Conservation (phyloP, 1,284 basidiomycete species). For the Naganishia cerealis region DNA sequence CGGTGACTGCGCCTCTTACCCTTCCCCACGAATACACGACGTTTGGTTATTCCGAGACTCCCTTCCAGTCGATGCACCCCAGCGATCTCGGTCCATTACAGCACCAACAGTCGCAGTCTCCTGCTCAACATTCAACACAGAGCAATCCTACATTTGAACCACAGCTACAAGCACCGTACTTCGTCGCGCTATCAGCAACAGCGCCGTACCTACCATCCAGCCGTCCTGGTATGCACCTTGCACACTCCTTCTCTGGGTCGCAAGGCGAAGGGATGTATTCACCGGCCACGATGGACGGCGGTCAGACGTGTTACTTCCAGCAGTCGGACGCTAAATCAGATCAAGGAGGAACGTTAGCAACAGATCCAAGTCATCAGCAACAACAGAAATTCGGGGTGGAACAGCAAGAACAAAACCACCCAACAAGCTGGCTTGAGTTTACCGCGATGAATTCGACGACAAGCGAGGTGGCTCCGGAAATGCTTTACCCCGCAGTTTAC, state of each 20-base stretch:
- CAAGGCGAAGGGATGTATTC: not conserved
- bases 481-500: not conserved
- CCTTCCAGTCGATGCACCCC: not conserved
- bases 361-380: not conserved
- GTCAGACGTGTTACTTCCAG: not conserved
- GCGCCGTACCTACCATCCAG: not conserved
- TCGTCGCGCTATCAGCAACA: not conserved
- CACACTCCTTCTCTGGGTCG: not conserved
- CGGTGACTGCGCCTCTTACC: slow-evolving; percentile 16
- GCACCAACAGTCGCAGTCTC: slow-evolving; percentile 6
- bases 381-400: not conserved
- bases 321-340: not conserved
- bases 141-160: not conserved
- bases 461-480: not conserved
- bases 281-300: not conserved
- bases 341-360: not conserved
- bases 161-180: not conserved
- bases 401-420: not conserved
- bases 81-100: slow-evolving; percentile 7
- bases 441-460: not conserved
- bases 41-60: not conserved
- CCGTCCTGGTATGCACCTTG: slow-evolving; percentile 2
- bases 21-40: not conserved
- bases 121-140: not conserved
- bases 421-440: not conserved